Conservation (phyloP, 225 moss, liverwort and hornwort genomes). For the Pleurozium schreberi region DNA sequence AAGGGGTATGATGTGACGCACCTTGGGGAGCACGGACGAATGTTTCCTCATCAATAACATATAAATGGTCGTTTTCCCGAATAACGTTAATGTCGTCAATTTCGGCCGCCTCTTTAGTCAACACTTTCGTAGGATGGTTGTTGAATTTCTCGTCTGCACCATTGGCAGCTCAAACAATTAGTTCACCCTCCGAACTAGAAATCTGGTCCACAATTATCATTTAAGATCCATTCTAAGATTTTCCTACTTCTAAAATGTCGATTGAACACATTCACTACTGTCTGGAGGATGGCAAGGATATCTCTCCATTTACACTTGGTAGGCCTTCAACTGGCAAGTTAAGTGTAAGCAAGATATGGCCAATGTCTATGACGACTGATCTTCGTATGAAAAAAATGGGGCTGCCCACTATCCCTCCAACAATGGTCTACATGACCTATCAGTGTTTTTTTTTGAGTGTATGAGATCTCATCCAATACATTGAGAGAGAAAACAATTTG, state of each 20-base stretch:
- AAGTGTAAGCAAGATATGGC: too few relatives aligned
- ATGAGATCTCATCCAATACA: background rate
- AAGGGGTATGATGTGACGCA: background rate
- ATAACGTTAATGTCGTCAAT: constrained; percentile 59
- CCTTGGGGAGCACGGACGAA: constrained; percentile 24
- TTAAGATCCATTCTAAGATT: background rate
- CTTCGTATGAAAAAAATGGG: background rate
- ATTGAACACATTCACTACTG: background rate
- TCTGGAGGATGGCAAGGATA: background rate
- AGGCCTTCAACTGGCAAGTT: background rate
- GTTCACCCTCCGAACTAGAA: background rate
- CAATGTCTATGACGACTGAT: background rate
- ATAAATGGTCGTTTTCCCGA: constrained; percentile 72
- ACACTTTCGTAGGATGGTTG: constrained; percentile 37
- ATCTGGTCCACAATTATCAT: background rate
- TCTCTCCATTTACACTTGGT: too few relatives aligned
- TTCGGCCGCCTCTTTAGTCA: constrained; percentile 63
- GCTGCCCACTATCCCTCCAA: background rate
- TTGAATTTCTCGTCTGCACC: constrained; percentile 50
- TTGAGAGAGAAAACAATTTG: background rate
- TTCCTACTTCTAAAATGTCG: background rate
- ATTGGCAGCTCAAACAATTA: background rate
- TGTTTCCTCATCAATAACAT: constrained; percentile 41
- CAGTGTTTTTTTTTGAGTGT: background rate
- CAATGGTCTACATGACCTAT: background rate